Evolutionary conservation across 1,284 basidiomycete genomes (phyloP).

Genomic region (Naganishia sp.): DNA sequence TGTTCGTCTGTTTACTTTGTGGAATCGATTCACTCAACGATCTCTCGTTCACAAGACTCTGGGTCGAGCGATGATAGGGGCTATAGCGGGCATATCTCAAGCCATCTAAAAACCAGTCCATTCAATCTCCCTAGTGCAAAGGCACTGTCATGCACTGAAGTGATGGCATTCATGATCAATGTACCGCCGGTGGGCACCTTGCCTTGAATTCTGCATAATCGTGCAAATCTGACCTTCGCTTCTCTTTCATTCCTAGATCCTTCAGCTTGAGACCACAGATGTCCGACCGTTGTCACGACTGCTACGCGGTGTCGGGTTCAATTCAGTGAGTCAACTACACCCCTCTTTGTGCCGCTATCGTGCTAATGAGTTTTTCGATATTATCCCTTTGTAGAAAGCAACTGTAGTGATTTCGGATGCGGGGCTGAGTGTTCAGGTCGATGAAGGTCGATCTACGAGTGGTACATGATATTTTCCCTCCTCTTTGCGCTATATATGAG

Average conservation of each 20-base stretch:
- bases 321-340: conserved; percentile 60
- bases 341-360: not conserved
- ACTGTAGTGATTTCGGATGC: conserved; percentile 68
- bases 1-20: conserved; percentile 5
- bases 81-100: not conserved
- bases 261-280: conserved; percentile 73
- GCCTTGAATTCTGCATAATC: no score
- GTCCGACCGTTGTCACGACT: conserved; percentile 72
- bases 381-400: conserved; percentile 63
- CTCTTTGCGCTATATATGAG: not conserved
- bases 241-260: conserved; percentile 58
- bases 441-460: conserved; percentile 75
- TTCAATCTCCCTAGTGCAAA: not conserved
- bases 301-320: conserved; percentile 74
- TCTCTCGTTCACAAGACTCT: not conserved
- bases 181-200: conserved; percentile 6
- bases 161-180: not conserved
- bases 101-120: not conserved
- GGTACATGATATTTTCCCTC: conserved; percentile 58
- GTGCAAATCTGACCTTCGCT: not conserved
- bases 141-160: no score
- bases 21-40: not conserved
- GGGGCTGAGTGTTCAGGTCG: conserved; percentile 80
- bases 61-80: not conserved
- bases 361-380: not conserved